phyloP scores from a whole-genome alignment of 1,284 basidiomycete genomes.

The Irpex rosettiformis region DNA sequence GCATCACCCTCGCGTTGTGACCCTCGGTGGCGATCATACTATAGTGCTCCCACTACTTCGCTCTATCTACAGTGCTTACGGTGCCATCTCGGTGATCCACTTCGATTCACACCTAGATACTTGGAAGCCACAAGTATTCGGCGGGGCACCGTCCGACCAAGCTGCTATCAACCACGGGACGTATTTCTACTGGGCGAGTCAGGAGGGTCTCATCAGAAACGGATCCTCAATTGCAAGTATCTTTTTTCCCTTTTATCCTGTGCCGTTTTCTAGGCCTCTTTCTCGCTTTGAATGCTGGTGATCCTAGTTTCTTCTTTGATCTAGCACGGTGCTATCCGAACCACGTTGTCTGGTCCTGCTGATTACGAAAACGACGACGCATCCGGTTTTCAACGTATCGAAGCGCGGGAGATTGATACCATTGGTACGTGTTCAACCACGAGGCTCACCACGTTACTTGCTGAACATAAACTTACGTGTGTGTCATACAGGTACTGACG shows the following conservation, averaged over 20 bases:
- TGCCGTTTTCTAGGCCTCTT: constrained; percentile 11
- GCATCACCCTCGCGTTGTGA: constrained; percentile 65
- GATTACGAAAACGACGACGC: constrained; percentile 70
- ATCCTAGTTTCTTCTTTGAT: constrained; percentile 64
- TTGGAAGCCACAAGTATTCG: constrained; percentile 71
- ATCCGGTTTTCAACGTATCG: constrained; percentile 67
- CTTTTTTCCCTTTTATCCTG: constrained; percentile 20
- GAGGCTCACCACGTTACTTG: constrained; percentile 3
- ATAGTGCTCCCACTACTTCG: constrained; percentile 65
- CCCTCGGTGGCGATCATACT: constrained; percentile 77
- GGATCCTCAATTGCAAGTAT: constrained; percentile 81
- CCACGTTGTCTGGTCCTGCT: constrained; percentile 65
- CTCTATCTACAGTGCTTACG: constrained; percentile 66
- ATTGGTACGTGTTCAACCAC: constrained; percentile 42
- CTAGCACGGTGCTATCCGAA: constrained; percentile 78
- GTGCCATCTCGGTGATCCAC: constrained; percentile 73
- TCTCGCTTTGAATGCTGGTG: constrained; percentile 34
- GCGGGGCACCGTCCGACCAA: constrained; percentile 62
- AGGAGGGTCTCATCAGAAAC: constrained; percentile 72
- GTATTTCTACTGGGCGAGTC: constrained; percentile 76
- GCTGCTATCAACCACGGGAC: constrained; percentile 74
- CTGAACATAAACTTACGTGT: not conserved
- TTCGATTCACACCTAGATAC: constrained; percentile 76
- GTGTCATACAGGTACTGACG: constrained; percentile 45
- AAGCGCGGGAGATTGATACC: constrained; percentile 74